phyloP scores from a whole-genome alignment of 1,284 basidiomycete species.

The Ganoderma leucocontextum region DNA sequence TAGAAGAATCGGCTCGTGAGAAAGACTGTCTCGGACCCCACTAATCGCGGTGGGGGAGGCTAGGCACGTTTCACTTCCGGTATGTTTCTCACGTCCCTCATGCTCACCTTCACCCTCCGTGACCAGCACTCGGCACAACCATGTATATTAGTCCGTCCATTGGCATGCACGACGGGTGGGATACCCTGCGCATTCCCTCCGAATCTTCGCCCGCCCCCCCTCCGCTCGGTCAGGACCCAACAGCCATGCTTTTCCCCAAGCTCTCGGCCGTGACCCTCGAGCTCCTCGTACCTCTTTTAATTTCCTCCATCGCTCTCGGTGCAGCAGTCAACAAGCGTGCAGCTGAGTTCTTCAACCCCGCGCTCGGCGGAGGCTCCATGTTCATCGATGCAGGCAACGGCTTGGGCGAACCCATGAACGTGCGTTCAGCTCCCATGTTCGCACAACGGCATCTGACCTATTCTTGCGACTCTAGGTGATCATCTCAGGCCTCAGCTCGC shows the following conservation, averaged over 20 bases:
- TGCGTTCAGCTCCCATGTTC: conserved; percentile 38
- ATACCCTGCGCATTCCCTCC: neutral
- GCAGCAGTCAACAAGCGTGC: conserved; percentile 13
- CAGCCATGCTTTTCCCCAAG: conserved; percentile 1
- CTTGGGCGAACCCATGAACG: conserved; percentile 76
- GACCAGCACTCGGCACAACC: neutral
- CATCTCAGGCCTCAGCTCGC: conserved; percentile 70
- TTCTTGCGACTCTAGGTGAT: conserved; percentile 53
- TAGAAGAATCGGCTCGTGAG: neutral
- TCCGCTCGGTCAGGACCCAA: neutral
- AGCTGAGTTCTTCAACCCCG: conserved; percentile 54
- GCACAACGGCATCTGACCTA: conserved; percentile 42
- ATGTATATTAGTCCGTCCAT: neutral
- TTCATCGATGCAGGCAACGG: conserved; percentile 55
- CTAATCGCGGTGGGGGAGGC: neutral
- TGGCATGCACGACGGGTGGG: neutral
- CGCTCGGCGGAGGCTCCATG: conserved; percentile 58
- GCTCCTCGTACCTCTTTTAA: neutral
- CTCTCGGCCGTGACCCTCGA: neutral
- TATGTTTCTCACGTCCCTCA: neutral
- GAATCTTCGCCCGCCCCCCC: neutral
- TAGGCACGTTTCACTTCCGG: neutral
- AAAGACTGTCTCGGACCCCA: neutral
- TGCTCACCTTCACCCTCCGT: neutral
- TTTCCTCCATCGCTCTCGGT: neutral